Percentiles rank a stretch among this genome's conserved stretches.
Evolutionary conservation across 1,284 basidiomycete species (phyloP).

Genomic region (Rhizoctonia solani): DNA sequence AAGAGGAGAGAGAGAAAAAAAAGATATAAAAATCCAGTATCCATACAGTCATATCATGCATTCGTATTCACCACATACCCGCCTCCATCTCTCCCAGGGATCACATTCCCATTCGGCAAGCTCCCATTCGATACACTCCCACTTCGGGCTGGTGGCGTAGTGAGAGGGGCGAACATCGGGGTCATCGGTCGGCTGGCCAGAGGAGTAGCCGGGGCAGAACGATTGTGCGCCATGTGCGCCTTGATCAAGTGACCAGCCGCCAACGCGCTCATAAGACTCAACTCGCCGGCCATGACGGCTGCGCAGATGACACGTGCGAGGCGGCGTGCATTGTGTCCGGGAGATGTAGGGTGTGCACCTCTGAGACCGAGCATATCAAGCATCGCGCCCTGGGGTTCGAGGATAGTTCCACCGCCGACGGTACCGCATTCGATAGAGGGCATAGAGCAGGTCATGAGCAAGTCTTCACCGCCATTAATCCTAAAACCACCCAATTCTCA

Average conservation of each 20-base stretch:
- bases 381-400: slow-evolving; percentile 85
- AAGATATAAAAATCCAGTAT: background rate
- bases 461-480: slow-evolving; percentile 86
- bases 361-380: slow-evolving; percentile 90
- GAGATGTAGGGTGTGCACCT: slow-evolving; percentile 80
- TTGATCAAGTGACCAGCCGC: slow-evolving; percentile 90
- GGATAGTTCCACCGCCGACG: slow-evolving; percentile 92
- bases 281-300: slow-evolving; percentile 93
- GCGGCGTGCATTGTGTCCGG: slow-evolving; percentile 84
- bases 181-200: slow-evolving; percentile 65
- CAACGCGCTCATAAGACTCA: slow-evolving; percentile 85
- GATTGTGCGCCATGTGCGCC: slow-evolving; percentile 86
- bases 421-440: slow-evolving; percentile 97
- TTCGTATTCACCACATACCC: background rate
- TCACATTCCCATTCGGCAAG: no score
- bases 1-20: slow-evolving; percentile 13
- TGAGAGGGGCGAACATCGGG: slow-evolving; percentile 44
- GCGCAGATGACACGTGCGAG: slow-evolving; percentile 87
- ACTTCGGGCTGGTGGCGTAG: slow-evolving; percentile 31
- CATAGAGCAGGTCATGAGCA: slow-evolving; percentile 92
- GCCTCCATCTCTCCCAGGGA: background rate
- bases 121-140: slow-evolving; percentile 15
- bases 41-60: background rate
- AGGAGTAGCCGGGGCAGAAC: slow-evolving; percentile 70
- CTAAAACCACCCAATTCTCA: slow-evolving; percentile 48